These are phyloP conservation scores for Coffea humblotiana DNA, from an alignment of 305 asterid species.

Conservation along the genomic window DNA sequence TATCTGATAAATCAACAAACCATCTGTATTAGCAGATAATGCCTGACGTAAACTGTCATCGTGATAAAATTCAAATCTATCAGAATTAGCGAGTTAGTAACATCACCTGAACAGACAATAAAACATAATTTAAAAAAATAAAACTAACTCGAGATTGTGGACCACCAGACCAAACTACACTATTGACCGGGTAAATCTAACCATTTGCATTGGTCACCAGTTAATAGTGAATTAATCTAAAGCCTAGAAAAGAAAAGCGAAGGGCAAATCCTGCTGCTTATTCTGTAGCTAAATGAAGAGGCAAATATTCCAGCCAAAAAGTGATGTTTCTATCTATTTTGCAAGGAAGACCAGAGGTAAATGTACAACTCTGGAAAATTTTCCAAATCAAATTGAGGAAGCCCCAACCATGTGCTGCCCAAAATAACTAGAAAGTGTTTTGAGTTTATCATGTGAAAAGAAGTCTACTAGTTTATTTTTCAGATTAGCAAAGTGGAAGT, in stretches of 20 bases:
- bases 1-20: slow-evolving; percentile 41
- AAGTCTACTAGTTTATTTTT: not conserved
- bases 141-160: not conserved
- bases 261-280: not conserved
- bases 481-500: not conserved
- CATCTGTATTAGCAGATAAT: slow-evolving; percentile 15
- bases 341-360: not conserved
- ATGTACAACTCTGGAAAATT: not conserved
- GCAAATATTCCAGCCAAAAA: not conserved
- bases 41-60: not conserved
- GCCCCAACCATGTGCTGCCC: not conserved
- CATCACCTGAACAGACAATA: not conserved
- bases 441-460: not conserved
- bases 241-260: not conserved
- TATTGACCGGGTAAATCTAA: not conserved
- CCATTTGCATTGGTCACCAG: not conserved
- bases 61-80: not conserved
- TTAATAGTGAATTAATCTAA: not conserved
- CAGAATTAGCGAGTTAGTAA: not conserved
- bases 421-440: not conserved
- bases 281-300: not conserved
- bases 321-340: not conserved
- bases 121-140: not conserved
- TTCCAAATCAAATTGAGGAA: not conserved
- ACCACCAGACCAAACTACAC: not conserved